phyloP scores from a whole-genome alignment of 345 rosid species.

The Adansonia digitata region DNA sequence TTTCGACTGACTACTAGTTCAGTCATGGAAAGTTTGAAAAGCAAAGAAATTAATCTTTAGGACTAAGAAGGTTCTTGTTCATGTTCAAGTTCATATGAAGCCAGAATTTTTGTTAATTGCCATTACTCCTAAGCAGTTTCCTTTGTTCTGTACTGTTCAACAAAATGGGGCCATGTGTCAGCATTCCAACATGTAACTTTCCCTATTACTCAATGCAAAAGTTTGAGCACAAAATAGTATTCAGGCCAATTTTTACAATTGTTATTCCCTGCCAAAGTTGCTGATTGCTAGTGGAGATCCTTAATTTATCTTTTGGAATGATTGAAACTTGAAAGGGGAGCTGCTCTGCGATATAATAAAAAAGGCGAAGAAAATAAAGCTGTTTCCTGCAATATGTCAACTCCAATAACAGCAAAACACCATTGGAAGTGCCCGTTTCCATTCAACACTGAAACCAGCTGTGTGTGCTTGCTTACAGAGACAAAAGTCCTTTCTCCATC shows the following conservation, averaged over 20 bases:
- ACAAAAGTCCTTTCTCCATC: neutral
- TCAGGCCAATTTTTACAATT: no score
- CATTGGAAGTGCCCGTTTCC: conserved; percentile 3
- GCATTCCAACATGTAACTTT: neutral
- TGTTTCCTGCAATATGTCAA: neutral
- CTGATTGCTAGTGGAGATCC: neutral
- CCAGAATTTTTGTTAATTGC: neutral
- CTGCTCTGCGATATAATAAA: no score
- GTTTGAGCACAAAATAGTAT: neutral
- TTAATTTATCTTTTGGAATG: neutral
- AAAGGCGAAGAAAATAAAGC: neutral
- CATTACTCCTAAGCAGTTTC: neutral
- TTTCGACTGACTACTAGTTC: conserved; percentile 38
- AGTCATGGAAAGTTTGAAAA: neutral
- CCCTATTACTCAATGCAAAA: conserved; percentile 1
- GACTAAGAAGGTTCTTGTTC: neutral
- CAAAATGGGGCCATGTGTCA: neutral
- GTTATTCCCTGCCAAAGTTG: neutral
- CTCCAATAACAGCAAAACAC: neutral
- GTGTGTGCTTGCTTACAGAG: neutral
- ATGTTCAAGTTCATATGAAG: conserved; percentile 7
- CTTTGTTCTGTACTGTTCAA: neutral
- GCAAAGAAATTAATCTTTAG: neutral
- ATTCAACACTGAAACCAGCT: neutral
- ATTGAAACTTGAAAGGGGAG: neutral